Base-by-base conservation (phyloP, 1,139 yeast genomes). In the Saccharomyces pastorianus region DNA sequence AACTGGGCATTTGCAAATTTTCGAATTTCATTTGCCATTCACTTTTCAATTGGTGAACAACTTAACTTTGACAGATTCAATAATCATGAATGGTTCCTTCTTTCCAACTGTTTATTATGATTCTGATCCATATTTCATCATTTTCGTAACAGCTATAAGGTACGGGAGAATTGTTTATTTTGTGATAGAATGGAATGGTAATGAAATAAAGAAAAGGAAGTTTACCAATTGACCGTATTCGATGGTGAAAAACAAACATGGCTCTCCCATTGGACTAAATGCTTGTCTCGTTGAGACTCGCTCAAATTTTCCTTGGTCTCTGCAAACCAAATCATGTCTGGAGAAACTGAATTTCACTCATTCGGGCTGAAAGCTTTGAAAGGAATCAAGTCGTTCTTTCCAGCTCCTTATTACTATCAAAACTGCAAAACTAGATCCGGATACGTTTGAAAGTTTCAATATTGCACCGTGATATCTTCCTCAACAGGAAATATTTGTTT, bases 311-410 rank as follows among this genome's bases (percentile, higher is more conserved):
- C 57, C 2, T 31, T 65, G 3, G 55, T 66, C 2, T 61, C 65
- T 9, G 64, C 66, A 1, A 62, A 63, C 46, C 69, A 67, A 53
- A 58, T 67, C 2, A 59, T 65, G 58, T 64, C 68, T 1, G 70
- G 69, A 0, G 69, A 66, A 44, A 55, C 64, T 1, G 49, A 54
- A 17, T 62, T 59, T 42, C 23, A 42, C 17, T 49, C 47, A 6
- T 52, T 50, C 11, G 51, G 53, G n/a, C 46, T 55, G 20, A 53
- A 54, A 9, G 48, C 50, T 32, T 46, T 64, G 17, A 60, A 55
- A 42, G 61, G 60, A 7, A 51, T 59, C 4, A 53, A 56, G 38
- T 56, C 60, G 6, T 59, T 56, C 55, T 64, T 64, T 54, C 48
- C 53, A 17, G 64, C 66, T 5, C 59, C 60, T 2, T 38, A 1